These are phyloP conservation scores for Diaporthe sp. DNA, from an alignment of 2,329 filamentous ascomycete genomes.

Conservation along the genomic window DNA sequence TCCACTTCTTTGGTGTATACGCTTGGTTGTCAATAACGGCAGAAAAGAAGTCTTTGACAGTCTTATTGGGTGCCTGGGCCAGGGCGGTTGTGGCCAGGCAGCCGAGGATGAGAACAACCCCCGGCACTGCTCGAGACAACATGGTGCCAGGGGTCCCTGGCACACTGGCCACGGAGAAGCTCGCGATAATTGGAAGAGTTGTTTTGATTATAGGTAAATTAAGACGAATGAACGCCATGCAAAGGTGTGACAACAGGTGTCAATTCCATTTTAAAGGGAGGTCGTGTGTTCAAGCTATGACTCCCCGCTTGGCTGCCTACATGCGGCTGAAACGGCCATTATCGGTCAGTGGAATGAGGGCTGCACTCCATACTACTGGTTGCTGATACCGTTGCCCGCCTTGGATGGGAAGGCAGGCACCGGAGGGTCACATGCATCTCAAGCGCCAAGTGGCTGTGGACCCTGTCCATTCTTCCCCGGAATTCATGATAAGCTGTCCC, in stretches of 20 bases:
- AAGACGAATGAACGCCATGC: too few species aligned
- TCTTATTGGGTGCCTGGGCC: neutral
- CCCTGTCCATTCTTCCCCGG: neutral
- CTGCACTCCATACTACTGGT: neutral
- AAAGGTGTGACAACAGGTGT: neutral
- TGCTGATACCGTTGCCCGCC: neutral
- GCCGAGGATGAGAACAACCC: neutral
- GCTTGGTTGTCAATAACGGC: neutral
- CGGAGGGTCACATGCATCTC: neutral
- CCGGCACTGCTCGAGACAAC: neutral
- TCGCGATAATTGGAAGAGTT: neutral
- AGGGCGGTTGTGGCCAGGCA: neutral
- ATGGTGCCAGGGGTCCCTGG: neutral
- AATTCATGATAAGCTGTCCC: neutral
- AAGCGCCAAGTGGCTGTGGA: neutral
- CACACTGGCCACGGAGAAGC: neutral
- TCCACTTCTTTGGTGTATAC: neutral
- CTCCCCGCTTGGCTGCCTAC: neutral
- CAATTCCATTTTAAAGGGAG: neutral
- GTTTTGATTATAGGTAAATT: neutral
- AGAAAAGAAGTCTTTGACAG: neutral
- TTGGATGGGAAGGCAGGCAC: neutral
- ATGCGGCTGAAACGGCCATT: slow-evolving; percentile 7
- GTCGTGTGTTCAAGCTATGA: neutral
- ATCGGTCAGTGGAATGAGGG: neutral